A percentile compares a stretch with the other conserved stretches of the same genome.
These are phyloP conservation scores for Monosporascus sp. DNA, from an alignment of 2,329 filamentous ascomycete species.

Conservation along the genomic window DNA sequence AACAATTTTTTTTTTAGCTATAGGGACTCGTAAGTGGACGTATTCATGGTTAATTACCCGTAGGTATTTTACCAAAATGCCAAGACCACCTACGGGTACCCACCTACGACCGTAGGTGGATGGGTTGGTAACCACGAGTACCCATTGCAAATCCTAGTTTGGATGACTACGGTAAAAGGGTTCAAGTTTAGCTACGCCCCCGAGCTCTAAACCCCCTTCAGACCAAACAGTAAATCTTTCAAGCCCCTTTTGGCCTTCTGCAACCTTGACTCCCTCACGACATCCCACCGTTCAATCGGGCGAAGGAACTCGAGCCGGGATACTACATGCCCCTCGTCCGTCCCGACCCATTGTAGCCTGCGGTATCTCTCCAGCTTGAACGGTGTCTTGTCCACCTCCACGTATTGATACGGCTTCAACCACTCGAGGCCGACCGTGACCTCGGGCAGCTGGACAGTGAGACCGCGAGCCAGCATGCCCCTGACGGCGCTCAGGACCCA, in stretches of 20 bases:
- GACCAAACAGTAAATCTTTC: background rate
- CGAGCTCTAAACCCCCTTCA: conserved; percentile 16
- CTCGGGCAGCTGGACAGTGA: conserved; percentile 15
- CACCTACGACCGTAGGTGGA: too few relatives aligned
- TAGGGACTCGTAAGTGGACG: too few relatives aligned
- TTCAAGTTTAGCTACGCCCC: background rate
- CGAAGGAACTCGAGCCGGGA: conserved; percentile 2
- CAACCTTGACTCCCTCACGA: conserved; percentile 1
- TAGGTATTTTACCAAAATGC: too few relatives aligned
- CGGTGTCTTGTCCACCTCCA: conserved; percentile 2
- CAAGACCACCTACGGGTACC: too few relatives aligned
- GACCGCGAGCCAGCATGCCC: conserved; percentile 11
- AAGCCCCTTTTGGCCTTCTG: conserved; percentile 2
- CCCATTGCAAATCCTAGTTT: too few relatives aligned
- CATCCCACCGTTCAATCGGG: background rate
- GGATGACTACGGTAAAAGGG: too few relatives aligned
- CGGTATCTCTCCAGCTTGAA: conserved; percentile 10
- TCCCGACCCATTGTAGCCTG: background rate
- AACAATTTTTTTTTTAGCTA: too few relatives aligned
- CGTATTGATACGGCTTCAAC: conserved; percentile 11
- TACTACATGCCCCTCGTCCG: background rate
- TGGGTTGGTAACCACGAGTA: too few relatives aligned
- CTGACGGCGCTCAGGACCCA: conserved; percentile 14
- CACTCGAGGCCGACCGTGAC: conserved; percentile 8
- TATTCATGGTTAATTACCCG: too few relatives aligned